Conservation (phyloP, 2,329 filamentous ascomycete genomes). For the Clathrospora elynae region DNA sequence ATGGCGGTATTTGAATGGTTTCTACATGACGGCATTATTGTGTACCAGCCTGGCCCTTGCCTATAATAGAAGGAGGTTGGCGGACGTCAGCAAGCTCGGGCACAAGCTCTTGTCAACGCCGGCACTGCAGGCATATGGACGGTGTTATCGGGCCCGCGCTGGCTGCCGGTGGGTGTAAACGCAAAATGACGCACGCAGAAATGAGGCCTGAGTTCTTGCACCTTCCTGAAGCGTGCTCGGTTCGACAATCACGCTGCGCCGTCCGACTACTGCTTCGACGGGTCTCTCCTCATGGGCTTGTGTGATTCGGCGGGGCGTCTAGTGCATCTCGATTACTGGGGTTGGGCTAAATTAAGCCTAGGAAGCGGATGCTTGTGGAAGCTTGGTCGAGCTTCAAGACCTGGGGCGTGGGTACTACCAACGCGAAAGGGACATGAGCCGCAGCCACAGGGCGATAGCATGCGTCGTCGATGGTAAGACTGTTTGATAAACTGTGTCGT, state of each 20-base stretch:
- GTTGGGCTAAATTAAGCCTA: slow-evolving; percentile 16
- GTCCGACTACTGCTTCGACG: neutral
- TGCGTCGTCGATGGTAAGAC: neutral
- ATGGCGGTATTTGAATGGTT: slow-evolving; percentile 26
- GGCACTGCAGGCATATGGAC: slow-evolving; percentile 3
- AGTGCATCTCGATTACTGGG: slow-evolving; percentile 5
- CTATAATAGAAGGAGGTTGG: slow-evolving; percentile 24
- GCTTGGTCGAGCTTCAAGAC: slow-evolving; percentile 17
- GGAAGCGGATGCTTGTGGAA: slow-evolving; percentile 23
- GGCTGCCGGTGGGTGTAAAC: slow-evolving; percentile 6
- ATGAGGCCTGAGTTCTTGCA: slow-evolving; percentile 7
- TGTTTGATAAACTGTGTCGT: neutral
- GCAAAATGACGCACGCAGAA: slow-evolving; percentile 15
- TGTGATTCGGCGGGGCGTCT: slow-evolving; percentile 11
- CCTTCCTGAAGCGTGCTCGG: slow-evolving; percentile 20
- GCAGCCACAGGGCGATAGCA: neutral
- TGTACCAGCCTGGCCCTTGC: slow-evolving; percentile 17
- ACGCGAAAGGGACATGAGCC: neutral
- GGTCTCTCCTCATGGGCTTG: neutral
- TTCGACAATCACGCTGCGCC: slow-evolving; percentile 5
- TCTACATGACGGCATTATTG: slow-evolving; percentile 16
- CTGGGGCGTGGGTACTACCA: neutral
- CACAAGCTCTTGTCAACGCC: slow-evolving; percentile 4
- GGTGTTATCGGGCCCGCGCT: slow-evolving; percentile 7
- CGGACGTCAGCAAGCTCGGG: neutral